Evolutionary conservation across 1,139 yeast genomes (phyloP).

Genomic region (Blastobotrys arbuscula): DNA sequence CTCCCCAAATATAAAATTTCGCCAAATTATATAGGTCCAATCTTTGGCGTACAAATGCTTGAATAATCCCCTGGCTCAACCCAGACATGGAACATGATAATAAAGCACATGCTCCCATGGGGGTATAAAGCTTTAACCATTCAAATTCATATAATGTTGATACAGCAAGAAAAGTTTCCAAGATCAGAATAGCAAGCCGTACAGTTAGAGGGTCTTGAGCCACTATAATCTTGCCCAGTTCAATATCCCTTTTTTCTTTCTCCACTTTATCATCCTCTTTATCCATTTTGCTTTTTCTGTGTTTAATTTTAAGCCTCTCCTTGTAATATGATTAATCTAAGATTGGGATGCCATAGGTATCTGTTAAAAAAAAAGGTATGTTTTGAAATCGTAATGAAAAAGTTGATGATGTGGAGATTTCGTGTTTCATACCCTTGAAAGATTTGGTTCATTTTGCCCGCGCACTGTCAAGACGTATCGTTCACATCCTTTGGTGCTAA

Average conservation of each 20-base stretch:
- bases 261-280: not conserved
- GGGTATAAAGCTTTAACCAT: constrained; percentile 22
- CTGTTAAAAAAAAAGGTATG: no score
- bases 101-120: constrained; percentile 33
- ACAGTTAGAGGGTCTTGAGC: not conserved
- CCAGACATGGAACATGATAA: constrained; percentile 33
- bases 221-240: not conserved
- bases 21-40: constrained; percentile 22
- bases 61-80: constrained; percentile 33
- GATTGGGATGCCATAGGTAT: no score
- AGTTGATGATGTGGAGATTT: constrained; percentile 6
- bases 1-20: constrained; percentile 38
- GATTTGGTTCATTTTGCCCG: no score
- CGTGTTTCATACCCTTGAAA: no score
- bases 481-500: no score
- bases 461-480: no score
- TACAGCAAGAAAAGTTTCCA: not conserved
- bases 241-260: not conserved
- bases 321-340: no score
- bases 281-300: not conserved
- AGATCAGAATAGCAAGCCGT: not conserved
- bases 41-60: constrained; percentile 22
- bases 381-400: no score
- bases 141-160: not conserved
- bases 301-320: no score